Percentiles rank a stretch among this genome's conserved stretches.
These are phyloP conservation scores for Schizosaccharomyces cryophilus DNA, from an alignment of 805 yeast species.

Conservation along the genomic window DNA sequence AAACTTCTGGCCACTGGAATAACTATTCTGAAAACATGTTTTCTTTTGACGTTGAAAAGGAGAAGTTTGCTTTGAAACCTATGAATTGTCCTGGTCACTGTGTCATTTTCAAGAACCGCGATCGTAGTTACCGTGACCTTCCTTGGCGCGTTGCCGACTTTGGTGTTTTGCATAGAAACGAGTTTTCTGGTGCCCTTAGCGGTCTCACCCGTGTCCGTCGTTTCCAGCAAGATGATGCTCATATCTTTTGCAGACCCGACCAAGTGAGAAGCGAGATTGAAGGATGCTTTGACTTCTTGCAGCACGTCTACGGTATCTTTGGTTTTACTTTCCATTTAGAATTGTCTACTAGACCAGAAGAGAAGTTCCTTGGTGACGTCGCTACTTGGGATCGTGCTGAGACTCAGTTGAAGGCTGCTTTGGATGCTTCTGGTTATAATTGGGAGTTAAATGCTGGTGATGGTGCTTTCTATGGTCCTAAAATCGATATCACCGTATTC, in stretches of 20 bases:
- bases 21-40: slow-evolving; percentile 96
- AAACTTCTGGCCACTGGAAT: slow-evolving; percentile 96
- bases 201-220: slow-evolving; percentile 84
- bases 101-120: slow-evolving; percentile 46
- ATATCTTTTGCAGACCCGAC: slow-evolving; percentile 61
- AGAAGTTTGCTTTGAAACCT: slow-evolving; percentile 79
- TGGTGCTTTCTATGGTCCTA: slow-evolving; percentile 50
- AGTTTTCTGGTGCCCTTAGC: slow-evolving; percentile 76
- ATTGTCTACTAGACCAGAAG: slow-evolving; percentile 61
- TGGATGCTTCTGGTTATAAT: slow-evolving; percentile 27
- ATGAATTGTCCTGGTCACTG: slow-evolving; percentile 95
- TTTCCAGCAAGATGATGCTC: slow-evolving; percentile 97
- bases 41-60: slow-evolving; percentile 89
- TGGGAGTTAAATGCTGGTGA: slow-evolving; percentile 78
- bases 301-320: slow-evolving; percentile 47
- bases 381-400: slow-evolving; percentile 75
- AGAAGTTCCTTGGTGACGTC: slow-evolving; percentile 49
- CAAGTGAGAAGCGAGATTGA: slow-evolving; percentile 58
- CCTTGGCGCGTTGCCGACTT: slow-evolving; percentile 76
- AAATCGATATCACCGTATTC: slow-evolving; percentile 61
- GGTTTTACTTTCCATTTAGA: slow-evolving; percentile 39
- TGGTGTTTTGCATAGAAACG: slow-evolving; percentile 80
- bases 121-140: slow-evolving; percentile 61
- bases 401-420: slow-evolving; percentile 29
- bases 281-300: slow-evolving; percentile 46